Evolutionary conservation across 1,139 yeast genomes (phyloP).

Genomic region (Yamadazyma mexicana): DNA sequence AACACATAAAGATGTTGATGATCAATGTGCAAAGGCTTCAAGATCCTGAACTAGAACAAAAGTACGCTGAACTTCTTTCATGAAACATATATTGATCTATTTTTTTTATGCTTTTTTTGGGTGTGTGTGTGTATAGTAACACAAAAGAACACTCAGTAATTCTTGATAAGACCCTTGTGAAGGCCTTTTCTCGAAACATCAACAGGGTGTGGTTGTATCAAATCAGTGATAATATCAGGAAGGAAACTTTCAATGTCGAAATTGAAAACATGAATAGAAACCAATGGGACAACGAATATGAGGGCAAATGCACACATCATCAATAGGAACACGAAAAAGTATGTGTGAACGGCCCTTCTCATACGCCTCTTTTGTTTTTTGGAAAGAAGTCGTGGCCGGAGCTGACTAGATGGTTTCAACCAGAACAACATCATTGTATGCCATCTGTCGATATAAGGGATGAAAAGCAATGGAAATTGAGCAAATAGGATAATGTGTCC

Average conservation of each 20-base stretch:
- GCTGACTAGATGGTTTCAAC: conserved; percentile 64
- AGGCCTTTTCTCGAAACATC: conserved; percentile 38
- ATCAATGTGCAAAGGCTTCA: conserved; percentile 7
- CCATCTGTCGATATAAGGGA: conserved; percentile 67
- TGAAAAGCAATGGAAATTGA: conserved; percentile 52
- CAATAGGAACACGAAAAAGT: conserved; percentile 38
- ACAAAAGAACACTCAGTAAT: conserved; percentile 6
- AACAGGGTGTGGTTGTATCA: conserved; percentile 44
- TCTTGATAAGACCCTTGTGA: conserved; percentile 18
- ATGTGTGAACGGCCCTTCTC: conserved; percentile 33
- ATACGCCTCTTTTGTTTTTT: conserved; percentile 33
- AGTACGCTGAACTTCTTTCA: conserved; percentile 7
- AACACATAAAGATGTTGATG: conserved; percentile 13
- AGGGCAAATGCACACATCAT: conserved; percentile 36
- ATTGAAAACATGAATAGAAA: conserved; percentile 28
- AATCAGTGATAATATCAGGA: conserved; percentile 32
- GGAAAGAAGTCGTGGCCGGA: conserved; percentile 39
- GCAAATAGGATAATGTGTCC: conserved; percentile 52
- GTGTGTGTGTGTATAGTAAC: too few species aligned
- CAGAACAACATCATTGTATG: conserved; percentile 81
- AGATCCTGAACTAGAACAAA: conserved; percentile 6
- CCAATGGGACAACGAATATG: conserved; percentile 42
- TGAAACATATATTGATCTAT: neutral
- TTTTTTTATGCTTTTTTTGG: too few species aligned
- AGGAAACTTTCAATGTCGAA: conserved; percentile 37